Percentiles rank a stretch among this genome's conserved stretches.
These are phyloP conservation scores for Herpetomonas tarakana DNA, from an alignment of 208 protist genomes.

Conservation along the genomic window DNA sequence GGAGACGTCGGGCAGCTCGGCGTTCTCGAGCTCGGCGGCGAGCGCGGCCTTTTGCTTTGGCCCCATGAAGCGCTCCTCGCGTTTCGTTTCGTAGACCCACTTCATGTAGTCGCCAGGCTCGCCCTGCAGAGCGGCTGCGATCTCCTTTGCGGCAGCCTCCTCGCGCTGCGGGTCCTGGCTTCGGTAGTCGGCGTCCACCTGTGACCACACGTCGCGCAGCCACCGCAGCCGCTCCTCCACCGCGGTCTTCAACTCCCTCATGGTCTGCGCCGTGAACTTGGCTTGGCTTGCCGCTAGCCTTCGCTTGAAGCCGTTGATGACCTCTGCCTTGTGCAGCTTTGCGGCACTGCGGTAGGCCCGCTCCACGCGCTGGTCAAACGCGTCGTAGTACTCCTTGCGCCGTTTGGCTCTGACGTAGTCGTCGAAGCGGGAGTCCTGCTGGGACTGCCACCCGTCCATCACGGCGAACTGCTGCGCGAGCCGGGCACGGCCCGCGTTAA, in stretches of 20 bases:
- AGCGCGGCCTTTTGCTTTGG: conserved; percentile 39
- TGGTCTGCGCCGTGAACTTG: conserved; percentile 64
- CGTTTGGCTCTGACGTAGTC: conserved; percentile 69
- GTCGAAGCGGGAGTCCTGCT: conserved; percentile 65
- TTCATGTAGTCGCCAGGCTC: conserved; percentile 84
- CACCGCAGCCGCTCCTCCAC: conserved; percentile 69
- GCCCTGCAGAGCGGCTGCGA: conserved; percentile 62
- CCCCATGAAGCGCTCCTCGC: conserved; percentile 58
- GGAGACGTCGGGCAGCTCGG: conserved; percentile 67
- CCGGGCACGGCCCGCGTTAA: conserved; percentile 56
- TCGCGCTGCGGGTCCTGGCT: conserved; percentile 57
- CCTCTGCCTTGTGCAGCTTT: conserved; percentile 68
- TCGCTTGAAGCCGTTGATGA: conserved; percentile 83
- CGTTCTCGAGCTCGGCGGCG: conserved; percentile 36
- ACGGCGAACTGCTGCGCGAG: conserved; percentile 78
- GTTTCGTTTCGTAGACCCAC: conserved; percentile 82
- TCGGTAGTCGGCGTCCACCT: conserved; percentile 88
- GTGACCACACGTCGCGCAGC: conserved; percentile 85
- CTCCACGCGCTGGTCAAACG: conserved; percentile 87
- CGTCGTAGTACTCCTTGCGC: conserved; percentile 62
- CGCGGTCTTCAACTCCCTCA: conserved; percentile 57
- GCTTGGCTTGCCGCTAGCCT: conserved; percentile 34
- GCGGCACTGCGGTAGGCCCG: conserved; percentile 55
- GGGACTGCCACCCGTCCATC: conserved; percentile 78
- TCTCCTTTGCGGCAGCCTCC: conserved; percentile 64